Base-by-base conservation (phyloP, 345 rosid genomes). In the Populus euphratica region DNA sequence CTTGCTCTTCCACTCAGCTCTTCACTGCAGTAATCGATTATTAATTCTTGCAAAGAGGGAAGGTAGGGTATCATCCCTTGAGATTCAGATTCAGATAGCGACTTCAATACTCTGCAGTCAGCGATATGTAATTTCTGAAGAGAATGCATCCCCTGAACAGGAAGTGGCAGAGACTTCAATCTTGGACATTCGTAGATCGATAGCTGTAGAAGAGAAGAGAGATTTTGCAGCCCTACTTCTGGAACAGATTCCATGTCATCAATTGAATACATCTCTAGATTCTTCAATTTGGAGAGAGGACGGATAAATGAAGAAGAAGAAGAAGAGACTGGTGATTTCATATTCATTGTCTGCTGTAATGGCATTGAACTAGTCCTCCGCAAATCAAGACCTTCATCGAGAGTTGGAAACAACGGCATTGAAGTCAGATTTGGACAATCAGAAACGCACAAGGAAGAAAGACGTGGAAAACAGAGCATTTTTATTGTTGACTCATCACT, bases 371-470 rank as follows among this genome's bases (percentile, higher is more conserved):
- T 59, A 33, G 2, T n/a, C n/a, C n/a, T n/a, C n/a, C 3, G 0
- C 29, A 54, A 17, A 4, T 0, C 0, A 2, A 76, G 13, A n/a
- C 3, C 1, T 38, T 54, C 59, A 49, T 71, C 76, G 9, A 72
- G 39, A 31, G 65, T 29, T 43, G 74, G 83, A 76, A 79, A 73
- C 4, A 13, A 12, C 5, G 80, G 83, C 56, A 81, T 29, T 6
- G 39, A 72, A 8, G 41, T 68, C 27, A 81, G 39, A 0, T 56
- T 68, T 10, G 63, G 77, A 25, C 83, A 80, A 4, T 1, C 0
- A 8, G 0, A 0, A 39, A 66, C 14, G 17, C 0, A 0, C 78
- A 70, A 29, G 0, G 2, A 1, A 6, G 71, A 38, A 25, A 78
- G 81, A 29, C 59, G 18, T 23, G 43, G 52, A 41, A 78, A 73